Percentiles rank a stretch among this genome's conserved stretches.
phyloP scores from a whole-genome alignment of 1,284 basidiomycete species.

The Golubevia sp. region DNA sequence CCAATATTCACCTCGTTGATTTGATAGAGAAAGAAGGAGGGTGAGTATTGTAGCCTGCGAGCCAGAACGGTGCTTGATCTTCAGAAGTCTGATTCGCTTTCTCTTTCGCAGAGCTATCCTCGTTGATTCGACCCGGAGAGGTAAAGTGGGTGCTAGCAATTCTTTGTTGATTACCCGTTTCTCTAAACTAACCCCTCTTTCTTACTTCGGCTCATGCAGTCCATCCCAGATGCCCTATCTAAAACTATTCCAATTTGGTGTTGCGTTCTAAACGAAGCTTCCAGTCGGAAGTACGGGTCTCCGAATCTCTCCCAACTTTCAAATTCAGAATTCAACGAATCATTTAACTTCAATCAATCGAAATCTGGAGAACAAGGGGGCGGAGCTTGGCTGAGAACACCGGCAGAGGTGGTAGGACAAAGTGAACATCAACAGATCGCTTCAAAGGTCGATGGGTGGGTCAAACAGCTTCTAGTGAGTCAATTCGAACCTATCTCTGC shows the following conservation, averaged over 20 bases:
- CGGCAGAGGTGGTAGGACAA: conserved; percentile 7
- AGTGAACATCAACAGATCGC: conserved; percentile 47
- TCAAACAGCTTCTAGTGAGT: not conserved
- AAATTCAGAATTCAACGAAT: conserved; percentile 13
- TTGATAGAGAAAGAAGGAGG: conserved; percentile 17
- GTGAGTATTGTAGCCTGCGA: not conserved
- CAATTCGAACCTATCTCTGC: too few relatives aligned
- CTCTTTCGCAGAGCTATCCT: conserved; percentile 28
- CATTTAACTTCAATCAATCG: conserved; percentile 7
- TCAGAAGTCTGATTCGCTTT: conserved; percentile 2
- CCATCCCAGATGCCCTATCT: conserved; percentile 52
- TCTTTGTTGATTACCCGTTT: not conserved
- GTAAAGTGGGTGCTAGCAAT: conserved; percentile 18
- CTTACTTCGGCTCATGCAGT: too few relatives aligned
- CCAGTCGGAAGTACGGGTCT: conserved; percentile 1
- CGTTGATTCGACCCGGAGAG: conserved; percentile 52
- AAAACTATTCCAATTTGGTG: conserved; percentile 61
- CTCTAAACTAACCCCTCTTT: too few relatives aligned
- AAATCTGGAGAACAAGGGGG: too few relatives aligned
- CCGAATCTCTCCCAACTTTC: not conserved
- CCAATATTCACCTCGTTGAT: conserved; percentile 39
- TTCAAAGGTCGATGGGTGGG: conserved; percentile 28
- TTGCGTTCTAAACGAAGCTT: conserved; percentile 44
- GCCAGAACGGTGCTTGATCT: too few relatives aligned
- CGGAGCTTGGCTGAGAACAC: not conserved